Evolutionary conservation across 306 rosid species (phyloP).

Genomic region (Medicago ruthenica): DNA sequence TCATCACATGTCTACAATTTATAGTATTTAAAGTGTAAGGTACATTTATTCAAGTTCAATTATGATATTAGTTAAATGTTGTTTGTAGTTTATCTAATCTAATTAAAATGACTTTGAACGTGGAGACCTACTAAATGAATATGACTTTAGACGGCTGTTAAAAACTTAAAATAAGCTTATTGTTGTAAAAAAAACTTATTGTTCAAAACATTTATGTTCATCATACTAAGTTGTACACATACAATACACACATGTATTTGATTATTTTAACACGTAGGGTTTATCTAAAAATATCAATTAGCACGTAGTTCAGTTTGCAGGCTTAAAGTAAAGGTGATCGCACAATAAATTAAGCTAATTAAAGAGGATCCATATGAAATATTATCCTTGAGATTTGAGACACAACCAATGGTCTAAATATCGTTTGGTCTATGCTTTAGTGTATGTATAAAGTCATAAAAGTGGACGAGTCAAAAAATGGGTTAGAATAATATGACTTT

Average conservation of each 20-base stretch:
- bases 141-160: neutral
- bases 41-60: neutral
- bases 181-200: neutral
- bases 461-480: slow-evolving; percentile 57
- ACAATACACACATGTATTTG: neutral
- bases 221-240: neutral
- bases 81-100: neutral
- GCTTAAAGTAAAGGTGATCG: neutral
- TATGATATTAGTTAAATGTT: neutral
- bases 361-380: slow-evolving; percentile 41
- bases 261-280: neutral
- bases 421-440: neutral
- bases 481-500: slow-evolving; percentile 40
- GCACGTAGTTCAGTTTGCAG: slow-evolving; percentile 8
- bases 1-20: slow-evolving; percentile 24
- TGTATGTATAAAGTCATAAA: slow-evolving; percentile 23
- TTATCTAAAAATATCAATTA: neutral
- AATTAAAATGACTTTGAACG: neutral
- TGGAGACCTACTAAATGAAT: neutral
- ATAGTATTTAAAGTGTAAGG: neutral
- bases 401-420: slow-evolving; percentile 19
- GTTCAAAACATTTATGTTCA: neutral
- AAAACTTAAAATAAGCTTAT: neutral
- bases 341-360: slow-evolving; percentile 23
- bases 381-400: slow-evolving; percentile 40